Evolutionary conservation across 169 alveolate species (phyloP), one percentile per base, ranked within the genome.

Genomic region (Eimeria necatrix): DNA sequence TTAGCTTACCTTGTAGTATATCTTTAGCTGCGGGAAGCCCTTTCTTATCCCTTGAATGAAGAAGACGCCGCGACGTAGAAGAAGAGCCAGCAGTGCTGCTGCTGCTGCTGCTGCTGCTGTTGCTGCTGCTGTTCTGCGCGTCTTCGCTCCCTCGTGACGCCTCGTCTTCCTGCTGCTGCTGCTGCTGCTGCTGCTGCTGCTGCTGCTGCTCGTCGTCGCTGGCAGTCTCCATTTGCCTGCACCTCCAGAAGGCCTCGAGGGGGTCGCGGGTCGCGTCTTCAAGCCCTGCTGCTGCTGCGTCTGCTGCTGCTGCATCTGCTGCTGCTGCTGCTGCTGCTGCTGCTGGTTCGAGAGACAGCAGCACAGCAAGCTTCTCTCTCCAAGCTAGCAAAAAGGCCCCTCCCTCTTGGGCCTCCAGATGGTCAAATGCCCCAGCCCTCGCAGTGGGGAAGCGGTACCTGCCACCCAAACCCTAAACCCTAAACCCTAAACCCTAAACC

Each of bases 371-470:
- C 48, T 81, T 80, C 88, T 89, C 94, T 61, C 81, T 68, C 94
- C 94, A 89, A 14, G 94, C 94, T 20, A 89, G 78, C 56, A 89
- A 46, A 26, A 89, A 73, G n/a, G 51, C 73, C 10, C 94, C 94
- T 12, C 78, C 94, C 46, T 81, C 61, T 26, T 89, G 94, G 26
- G 26, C 88, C 20, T 70, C 76, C 12, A 89, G 59, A n/a, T 32
- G 76, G 22, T 89, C 94, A 78, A 89, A 89, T 9, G 53, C 41
- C 49, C 76, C 52, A 26, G 81, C 68, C 74, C 73, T 89, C 20
- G 94, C n/a, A 14, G 84, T 9, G 1, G 88, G 60, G 48, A 70
- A 89, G 48, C 81, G 81, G 22, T 71, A 71, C 78, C 94, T 89
- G 78, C 48, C 70, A 87, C 14, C 26, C 56, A 76, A 18, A 32